These are phyloP conservation scores for Peronospora destructor DNA, from an alignment of 352 stramenopile genomes.

Conservation along the genomic window DNA sequence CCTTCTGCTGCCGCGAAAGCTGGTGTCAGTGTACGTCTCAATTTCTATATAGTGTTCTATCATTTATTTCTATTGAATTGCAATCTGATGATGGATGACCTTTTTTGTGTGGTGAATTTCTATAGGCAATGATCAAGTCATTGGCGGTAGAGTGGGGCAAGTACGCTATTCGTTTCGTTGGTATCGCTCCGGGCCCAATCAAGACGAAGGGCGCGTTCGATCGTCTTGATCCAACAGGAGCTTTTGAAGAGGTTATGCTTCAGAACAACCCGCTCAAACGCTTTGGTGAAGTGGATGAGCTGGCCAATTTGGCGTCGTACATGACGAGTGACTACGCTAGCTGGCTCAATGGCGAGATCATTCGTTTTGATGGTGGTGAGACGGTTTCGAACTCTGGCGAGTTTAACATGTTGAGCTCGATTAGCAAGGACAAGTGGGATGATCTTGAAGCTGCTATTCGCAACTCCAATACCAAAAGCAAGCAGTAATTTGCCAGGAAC, in stretches of 20 bases:
- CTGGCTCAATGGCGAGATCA: constrained; percentile 78
- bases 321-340: constrained; percentile 75
- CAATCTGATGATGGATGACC: constrained; percentile 23
- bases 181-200: constrained; percentile 95
- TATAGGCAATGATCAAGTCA: constrained; percentile 91
- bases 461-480: constrained; percentile 53
- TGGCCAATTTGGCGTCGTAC: constrained; percentile 73
- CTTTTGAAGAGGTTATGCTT: constrained; percentile 58
- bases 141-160: constrained; percentile 94
- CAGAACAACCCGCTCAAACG: constrained; percentile 66
- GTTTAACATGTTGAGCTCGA: constrained; percentile 70
- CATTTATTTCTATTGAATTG: not conserved
- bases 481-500: constrained; percentile 22
- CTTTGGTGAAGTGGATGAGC: constrained; percentile 70
- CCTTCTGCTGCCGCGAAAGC: constrained; percentile 94
- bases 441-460: constrained; percentile 60
- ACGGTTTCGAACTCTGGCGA: constrained; percentile 65
- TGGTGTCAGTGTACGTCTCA: constrained; percentile 72
- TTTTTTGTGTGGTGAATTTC: constrained; percentile 8
- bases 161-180: constrained; percentile 92
- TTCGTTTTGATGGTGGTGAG: constrained; percentile 76
- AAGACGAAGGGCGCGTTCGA: constrained; percentile 81
- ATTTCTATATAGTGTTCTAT: too few species aligned
- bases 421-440: constrained; percentile 67
- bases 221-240: constrained; percentile 60